Base-by-base conservation (phyloP, 148 eudicot genomes). In the Chenopodium quinoa region DNA sequence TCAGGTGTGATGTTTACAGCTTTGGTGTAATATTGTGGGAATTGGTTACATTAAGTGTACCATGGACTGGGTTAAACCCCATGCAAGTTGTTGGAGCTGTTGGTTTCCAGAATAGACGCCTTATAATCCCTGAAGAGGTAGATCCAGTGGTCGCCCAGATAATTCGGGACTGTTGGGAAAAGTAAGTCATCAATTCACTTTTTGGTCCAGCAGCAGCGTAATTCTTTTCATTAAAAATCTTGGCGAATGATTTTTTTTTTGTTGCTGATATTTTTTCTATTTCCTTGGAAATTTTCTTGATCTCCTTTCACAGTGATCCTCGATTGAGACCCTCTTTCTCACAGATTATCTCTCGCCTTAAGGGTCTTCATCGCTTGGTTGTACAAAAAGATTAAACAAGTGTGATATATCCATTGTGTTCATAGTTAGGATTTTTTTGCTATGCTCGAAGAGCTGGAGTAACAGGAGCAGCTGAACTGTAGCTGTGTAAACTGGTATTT, bases 41-140 rank as follows among this genome's bases (percentile, higher is more conserved):
- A 87, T 80, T 97, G 84, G 89, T 91, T 81, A 96, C 99, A 77
- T 80, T 96, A 76, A 87, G 89, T 19, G 89, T 92, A 56, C 99
- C 99, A 68, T 97, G 99, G 99, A 89, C 88, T 25, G 99, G 91
- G 68, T 87, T 93, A 91, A 94, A 97, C 90, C 93, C 99, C 23
- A 96, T 96, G 99, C 99, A 96, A 88, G 99, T 96, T 71, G 97
- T 96, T 76, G 98, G 98, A 83, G 99, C 97, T 82, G 99, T 97
- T 81, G 99, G 98, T n/a, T 97, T 92, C 78, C 98, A 97, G 76
- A 85, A 91, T 78, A 84, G 95, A 78, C 94, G 91, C 77, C 95
- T 97, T 13, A 90, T 87, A 65, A 91, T 97, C 82, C 92, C 98
- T 56, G 87, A 85, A 47, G 85, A 87, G 58, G 89, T 96, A 63